Conservation (phyloP, 352 stramenopile species). For the Pythium pyrilobum region DNA sequence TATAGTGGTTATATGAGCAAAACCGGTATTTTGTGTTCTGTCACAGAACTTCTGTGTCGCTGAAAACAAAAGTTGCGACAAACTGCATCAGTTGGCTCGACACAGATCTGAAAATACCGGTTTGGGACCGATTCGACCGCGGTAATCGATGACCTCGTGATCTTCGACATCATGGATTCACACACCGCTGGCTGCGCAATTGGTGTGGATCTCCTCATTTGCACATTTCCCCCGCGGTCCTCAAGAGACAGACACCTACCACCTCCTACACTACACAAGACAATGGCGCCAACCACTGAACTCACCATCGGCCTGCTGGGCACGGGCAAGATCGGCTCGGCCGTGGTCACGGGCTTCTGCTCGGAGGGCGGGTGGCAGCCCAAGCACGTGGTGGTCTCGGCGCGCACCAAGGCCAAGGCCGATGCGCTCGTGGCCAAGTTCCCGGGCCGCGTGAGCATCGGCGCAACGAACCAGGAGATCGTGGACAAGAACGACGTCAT, state of each 20-base stretch:
- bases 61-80: no score
- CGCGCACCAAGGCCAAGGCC: slow-evolving; percentile 69
- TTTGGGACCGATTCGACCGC: not conserved
- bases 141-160: not conserved
- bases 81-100: no score
- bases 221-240: slow-evolving; percentile 1
- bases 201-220: not conserved
- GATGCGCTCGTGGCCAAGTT: slow-evolving; percentile 70
- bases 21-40: no score
- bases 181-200: not conserved
- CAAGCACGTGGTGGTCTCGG: slow-evolving; percentile 63
- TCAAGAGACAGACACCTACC: no score
- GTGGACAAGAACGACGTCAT: slow-evolving; percentile 78
- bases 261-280: not conserved
- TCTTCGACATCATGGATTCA: not conserved
- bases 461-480: slow-evolving; percentile 72
- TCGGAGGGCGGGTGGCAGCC: slow-evolving; percentile 71
- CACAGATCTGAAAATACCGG: not conserved
- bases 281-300: slow-evolving; percentile 47
- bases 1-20: no score
- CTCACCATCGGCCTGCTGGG: slow-evolving; percentile 73
- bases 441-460: slow-evolving; percentile 56
- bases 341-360: slow-evolving; percentile 79
- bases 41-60: slow-evolving; percentile 1
- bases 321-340: slow-evolving; percentile 85